Conservation (phyloP, 768 basidiomycete genomes). For the Trametes sanguinea region DNA sequence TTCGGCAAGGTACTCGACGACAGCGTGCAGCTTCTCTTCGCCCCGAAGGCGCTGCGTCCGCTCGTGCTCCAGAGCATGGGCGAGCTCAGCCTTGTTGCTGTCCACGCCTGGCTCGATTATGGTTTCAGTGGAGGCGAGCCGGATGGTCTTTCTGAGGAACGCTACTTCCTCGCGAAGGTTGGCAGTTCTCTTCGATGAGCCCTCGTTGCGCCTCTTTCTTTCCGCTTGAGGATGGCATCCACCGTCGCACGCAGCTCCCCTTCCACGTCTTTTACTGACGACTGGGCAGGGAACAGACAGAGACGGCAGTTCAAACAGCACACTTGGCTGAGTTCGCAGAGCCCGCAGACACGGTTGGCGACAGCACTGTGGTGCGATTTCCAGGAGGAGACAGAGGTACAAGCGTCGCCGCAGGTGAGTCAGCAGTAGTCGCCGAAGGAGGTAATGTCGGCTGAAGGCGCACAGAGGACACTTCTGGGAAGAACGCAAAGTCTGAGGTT, state of each 20-base stretch:
- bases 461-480: no score
- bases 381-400: no score
- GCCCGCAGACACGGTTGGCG: no score
- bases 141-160: conserved; percentile 7
- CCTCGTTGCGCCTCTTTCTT: conserved; percentile 8
- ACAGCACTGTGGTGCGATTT: no score
- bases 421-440: no score
- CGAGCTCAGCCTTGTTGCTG: not conserved
- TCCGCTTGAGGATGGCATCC: conserved; percentile 12
- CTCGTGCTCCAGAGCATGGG: conserved; percentile 12
- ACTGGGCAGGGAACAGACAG: no score
- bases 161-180: conserved; percentile 14
- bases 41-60: conserved; percentile 9
- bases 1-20: conserved; percentile 18
- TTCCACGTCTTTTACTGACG: not conserved
- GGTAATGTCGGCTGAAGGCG: not conserved
- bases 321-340: no score
- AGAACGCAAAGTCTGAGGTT: no score
- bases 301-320: no score
- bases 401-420: no score
- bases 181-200: conserved; percentile 11
- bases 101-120: not conserved
- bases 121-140: not conserved
- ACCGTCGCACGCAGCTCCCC: conserved; percentile 15
- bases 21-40: conserved; percentile 9